Conservation (phyloP, 2,329 filamentous ascomycete species). For the Colletotrichum nymphaeae region DNA sequence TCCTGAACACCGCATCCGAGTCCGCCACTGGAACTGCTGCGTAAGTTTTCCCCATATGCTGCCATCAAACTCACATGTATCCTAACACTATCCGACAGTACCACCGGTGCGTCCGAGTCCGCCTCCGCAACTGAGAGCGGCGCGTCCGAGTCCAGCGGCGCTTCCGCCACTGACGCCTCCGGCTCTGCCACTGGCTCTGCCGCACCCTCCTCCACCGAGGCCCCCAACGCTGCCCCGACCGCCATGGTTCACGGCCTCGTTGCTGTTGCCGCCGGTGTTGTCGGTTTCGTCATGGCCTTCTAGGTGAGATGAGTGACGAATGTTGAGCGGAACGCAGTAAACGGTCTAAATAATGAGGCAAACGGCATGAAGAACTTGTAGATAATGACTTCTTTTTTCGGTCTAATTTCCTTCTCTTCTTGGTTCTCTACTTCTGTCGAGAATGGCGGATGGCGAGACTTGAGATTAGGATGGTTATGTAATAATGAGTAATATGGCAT, state of each 20-base stretch:
- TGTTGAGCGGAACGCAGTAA: background rate
- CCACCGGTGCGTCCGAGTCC: background rate
- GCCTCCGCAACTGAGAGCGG: conserved; percentile 8
- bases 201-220: conserved; percentile 15
- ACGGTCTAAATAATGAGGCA: background rate
- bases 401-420: background rate
- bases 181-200: conserved; percentile 2
- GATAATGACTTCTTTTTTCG: background rate
- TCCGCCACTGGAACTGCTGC: conserved; percentile 13
- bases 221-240: conserved; percentile 21
- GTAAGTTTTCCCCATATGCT: conserved; percentile 7
- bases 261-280: background rate
- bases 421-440: background rate
- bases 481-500: conserved; percentile 19
- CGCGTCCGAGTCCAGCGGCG: conserved; percentile 14
- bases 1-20: conserved; percentile 4
- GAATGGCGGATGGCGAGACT: background rate
- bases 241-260: conserved; percentile 10
- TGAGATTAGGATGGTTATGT: background rate
- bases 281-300: conserved; percentile 24
- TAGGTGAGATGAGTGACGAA: background rate
- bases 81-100: conserved; percentile 6
- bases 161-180: conserved; percentile 6
- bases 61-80: background rate
- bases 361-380: conserved; percentile 1